A percentile compares a stretch with the other conserved stretches of the same genome.
Evolutionary conservation across 1,139 yeast genomes (phyloP).

Genomic region (Sugiyamaella grinbergsii): DNA sequence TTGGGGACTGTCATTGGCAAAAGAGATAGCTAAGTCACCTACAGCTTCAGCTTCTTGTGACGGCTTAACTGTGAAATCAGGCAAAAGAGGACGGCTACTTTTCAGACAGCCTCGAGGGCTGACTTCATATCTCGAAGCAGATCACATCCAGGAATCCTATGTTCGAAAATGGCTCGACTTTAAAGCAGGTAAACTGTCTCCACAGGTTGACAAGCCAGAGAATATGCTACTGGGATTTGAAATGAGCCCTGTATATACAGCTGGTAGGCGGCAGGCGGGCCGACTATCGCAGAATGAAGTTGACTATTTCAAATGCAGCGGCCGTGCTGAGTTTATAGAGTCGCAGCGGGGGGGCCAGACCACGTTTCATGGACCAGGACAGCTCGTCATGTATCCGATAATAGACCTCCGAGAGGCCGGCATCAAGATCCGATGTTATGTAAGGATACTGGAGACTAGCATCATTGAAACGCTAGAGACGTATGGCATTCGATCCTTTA

Average conservation of each 20-base stretch:
- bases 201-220: constrained; percentile 28
- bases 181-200: constrained; percentile 43
- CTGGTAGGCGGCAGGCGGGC: constrained; percentile 77
- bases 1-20: neutral
- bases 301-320: constrained; percentile 37
- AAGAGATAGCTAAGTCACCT: no score
- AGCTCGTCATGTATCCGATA: constrained; percentile 81
- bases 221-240: constrained; percentile 77
- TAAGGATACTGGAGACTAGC: constrained; percentile 66
- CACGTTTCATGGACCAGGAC: constrained; percentile 97
- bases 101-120: constrained; percentile 65
- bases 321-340: constrained; percentile 60
- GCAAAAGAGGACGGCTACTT: constrained; percentile 24
- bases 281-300: constrained; percentile 44
- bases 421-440: constrained; percentile 74
- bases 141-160: constrained; percentile 60
- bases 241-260: constrained; percentile 82
- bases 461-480: constrained; percentile 55
- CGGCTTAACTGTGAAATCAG: constrained; percentile 7
- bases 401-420: constrained; percentile 67
- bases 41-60: neutral
- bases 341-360: constrained; percentile 95
- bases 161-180: constrained; percentile 64
- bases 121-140: constrained; percentile 60
- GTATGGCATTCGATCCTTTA: constrained; percentile 51